Conservation (phyloP, 2,329 filamentous ascomycete species). For the Decorospora gaudefroyi region DNA sequence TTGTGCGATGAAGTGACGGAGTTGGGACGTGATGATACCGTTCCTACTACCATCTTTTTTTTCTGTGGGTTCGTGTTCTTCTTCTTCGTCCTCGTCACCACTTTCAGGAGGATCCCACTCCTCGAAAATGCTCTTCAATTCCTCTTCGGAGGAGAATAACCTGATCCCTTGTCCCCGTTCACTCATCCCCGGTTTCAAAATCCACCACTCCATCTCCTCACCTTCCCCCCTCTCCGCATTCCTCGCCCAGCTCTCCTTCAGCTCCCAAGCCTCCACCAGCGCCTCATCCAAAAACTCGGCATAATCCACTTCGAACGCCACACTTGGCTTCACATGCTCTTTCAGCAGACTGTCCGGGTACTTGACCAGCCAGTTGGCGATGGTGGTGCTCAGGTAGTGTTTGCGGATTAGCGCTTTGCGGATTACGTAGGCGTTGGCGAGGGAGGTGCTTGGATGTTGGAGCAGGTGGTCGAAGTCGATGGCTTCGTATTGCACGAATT, state of each 20-base stretch:
- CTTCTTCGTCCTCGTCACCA: constrained; percentile 62
- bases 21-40: constrained; percentile 80
- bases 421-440: constrained; percentile 91
- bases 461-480: constrained; percentile 81
- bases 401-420: constrained; percentile 96
- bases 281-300: constrained; percentile 96
- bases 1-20: constrained; percentile 94
- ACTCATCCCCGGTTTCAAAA: constrained; percentile 96
- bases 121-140: constrained; percentile 87
- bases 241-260: constrained; percentile 74
- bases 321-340: constrained; percentile 73
- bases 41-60: constrained; percentile 45
- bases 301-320: constrained; percentile 93
- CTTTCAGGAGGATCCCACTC: constrained; percentile 82
- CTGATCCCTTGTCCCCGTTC: constrained; percentile 92
- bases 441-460: constrained; percentile 61
- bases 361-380: constrained; percentile 85
- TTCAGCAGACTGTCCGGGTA: constrained; percentile 71
- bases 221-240: constrained; percentile 59
- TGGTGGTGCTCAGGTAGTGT: constrained; percentile 84
- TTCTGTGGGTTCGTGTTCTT: constrained; percentile 47
- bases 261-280: constrained; percentile 84
- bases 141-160: constrained; percentile 81
- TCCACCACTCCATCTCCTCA: constrained; percentile 81
- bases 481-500: constrained; percentile 84